Evolutionary conservation across 768 basidiomycete genomes (phyloP).

Genomic region (Hirschioporus abietinus): DNA sequence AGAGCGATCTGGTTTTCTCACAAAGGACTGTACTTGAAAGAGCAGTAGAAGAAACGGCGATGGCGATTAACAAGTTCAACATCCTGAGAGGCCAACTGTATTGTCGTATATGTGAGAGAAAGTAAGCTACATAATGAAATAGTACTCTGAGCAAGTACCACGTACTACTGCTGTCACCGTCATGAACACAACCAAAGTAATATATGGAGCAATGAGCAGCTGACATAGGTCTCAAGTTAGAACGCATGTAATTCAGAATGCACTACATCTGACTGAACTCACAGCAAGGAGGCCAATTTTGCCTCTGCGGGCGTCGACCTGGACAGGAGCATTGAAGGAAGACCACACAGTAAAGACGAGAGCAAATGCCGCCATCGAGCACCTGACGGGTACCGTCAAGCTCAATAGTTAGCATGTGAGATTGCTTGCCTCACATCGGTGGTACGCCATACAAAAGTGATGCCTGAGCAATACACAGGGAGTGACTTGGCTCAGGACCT

Average conservation of each 20-base stretch:
- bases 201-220: constrained; percentile 2
- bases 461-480: constrained; percentile 40
- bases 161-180: background rate
- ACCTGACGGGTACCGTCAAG: background rate
- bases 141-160: background rate
- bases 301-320: background rate
- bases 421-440: constrained; percentile 28
- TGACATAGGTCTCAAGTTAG: background rate
- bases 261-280: background rate
- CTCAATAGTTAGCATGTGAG: background rate
- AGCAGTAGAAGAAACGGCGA: constrained; percentile 24
- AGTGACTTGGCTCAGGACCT: constrained; percentile 30
- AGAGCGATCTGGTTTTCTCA: constrained; percentile 8
- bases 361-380: background rate
- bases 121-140: background rate
- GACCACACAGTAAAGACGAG: background rate
- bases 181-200: background rate
- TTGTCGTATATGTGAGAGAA: background rate
- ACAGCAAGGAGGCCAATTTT: background rate
- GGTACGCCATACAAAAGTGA: constrained; percentile 34
- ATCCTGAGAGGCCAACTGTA: constrained; percentile 18
- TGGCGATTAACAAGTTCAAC: constrained; percentile 18
- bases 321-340: background rate
- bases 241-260: background rate
- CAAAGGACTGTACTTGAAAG: constrained; percentile 19